Evolutionary conservation across 345 rosid species (phyloP), one percentile per base, ranked within the genome.

Genomic region (Iberis pinnata): DNA sequence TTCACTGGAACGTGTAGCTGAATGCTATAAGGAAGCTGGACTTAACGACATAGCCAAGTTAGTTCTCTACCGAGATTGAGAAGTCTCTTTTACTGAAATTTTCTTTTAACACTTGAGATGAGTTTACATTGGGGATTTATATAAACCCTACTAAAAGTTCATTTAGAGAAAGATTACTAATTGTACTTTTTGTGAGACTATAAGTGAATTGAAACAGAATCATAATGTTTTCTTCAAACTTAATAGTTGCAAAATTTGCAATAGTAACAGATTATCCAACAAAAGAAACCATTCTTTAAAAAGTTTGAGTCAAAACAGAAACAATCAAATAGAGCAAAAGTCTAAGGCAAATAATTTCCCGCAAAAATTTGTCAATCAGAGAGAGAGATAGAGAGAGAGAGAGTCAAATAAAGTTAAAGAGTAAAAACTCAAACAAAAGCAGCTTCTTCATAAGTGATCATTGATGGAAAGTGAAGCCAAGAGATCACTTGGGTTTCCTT

Each of bases 21-120:
- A 78, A 43, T 83, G 86, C 52, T 89, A 86, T 25, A 71, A 61
- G 26, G 77, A 86, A 62, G 93, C 88, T 27, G 95, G 97, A 54
- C 80, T 86, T 18, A 36, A 54, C 11, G 78, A 81, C 56, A 72
- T 83, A 18, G 84, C 93, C 1, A 65, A 49, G 51, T 89, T 86
- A 40, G 62, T 83, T 49, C 55, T 45, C 31, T 77, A 78, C 57
- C 70, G 61, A 74, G 89, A 81, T 53, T 80, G 63, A 80, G 54
- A 47, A 41, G 41, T 48, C 61, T 48, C 46, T 8, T 31, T 37
- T 18, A 38, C 43, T 2, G 53, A 22, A 6, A 18, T 8, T 44
- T 38, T 43, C 49, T 8, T 42, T 24, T 33, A 18, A 48, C 38
- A n/a, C 45, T 26, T 57, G 20, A 3, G 7, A 41, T 17, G 52